Evolutionary conservation across 2,329 filamentous ascomycete species (phyloP).

Genomic region (Hirsutella minnesotensis): DNA sequence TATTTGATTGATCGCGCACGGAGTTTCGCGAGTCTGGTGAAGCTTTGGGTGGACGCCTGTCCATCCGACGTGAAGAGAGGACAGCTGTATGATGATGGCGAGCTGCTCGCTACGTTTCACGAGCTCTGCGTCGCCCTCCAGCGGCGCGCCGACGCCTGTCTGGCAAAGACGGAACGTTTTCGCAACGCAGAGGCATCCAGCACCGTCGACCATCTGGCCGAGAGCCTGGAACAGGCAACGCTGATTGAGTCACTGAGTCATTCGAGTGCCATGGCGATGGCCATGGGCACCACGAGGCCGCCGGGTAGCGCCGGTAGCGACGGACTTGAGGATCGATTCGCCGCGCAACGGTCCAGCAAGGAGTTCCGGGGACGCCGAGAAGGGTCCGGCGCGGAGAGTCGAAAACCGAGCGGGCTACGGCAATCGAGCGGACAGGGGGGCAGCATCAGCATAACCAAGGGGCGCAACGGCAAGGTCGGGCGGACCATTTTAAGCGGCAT

Average conservation of each 20-base stretch:
- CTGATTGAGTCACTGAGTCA: slow-evolving; percentile 22
- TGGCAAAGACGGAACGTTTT: slow-evolving; percentile 34
- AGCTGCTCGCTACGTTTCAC: slow-evolving; percentile 41
- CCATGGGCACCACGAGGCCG: slow-evolving; percentile 19
- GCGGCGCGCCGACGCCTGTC: slow-evolving; percentile 37
- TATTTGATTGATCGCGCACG: slow-evolving; percentile 85
- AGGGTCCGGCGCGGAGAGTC: neutral
- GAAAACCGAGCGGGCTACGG: slow-evolving; percentile 16
- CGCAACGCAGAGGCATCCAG: slow-evolving; percentile 24
- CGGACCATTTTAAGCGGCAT: slow-evolving; percentile 31
- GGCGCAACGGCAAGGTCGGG: slow-evolving; percentile 27
- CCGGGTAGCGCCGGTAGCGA: slow-evolving; percentile 43
- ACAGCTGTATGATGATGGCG: slow-evolving; percentile 32
- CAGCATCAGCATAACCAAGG: slow-evolving; percentile 19
- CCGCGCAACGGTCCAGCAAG: slow-evolving; percentile 16
- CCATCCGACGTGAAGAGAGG: slow-evolving; percentile 23
- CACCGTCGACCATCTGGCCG: slow-evolving; percentile 26
- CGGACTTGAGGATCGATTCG: slow-evolving; percentile 12
- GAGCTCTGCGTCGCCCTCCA: slow-evolving; percentile 38
- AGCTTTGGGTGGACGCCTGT: slow-evolving; percentile 59
- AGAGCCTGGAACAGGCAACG: slow-evolving; percentile 34
- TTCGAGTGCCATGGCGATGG: slow-evolving; percentile 10
- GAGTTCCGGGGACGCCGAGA: slow-evolving; percentile 17
- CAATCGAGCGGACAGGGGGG: neutral
- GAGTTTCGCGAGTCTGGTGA: slow-evolving; percentile 73